Evolutionary conservation across 2,329 filamentous ascomycete species (phyloP).

Genomic region (Apiospora arundinis): DNA sequence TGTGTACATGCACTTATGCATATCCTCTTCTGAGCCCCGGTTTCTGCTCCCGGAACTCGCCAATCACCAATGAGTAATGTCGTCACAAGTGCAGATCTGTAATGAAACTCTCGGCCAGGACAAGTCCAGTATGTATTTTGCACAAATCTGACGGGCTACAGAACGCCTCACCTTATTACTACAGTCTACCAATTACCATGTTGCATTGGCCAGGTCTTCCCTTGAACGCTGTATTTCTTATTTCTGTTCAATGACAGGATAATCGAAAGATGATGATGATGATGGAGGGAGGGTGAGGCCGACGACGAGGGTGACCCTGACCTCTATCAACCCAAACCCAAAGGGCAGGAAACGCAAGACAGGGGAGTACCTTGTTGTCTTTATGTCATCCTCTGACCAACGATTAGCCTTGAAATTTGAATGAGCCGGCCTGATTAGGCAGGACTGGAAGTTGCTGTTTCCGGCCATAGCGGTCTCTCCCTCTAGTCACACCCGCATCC

Average conservation of each 20-base stretch:
- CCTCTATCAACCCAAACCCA: no score
- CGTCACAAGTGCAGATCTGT: conserved; percentile 15
- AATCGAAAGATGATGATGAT: conserved; percentile 9
- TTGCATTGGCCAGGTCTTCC: background rate
- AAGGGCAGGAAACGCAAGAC: background rate
- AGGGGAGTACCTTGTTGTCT: conserved; percentile 1
- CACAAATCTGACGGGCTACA: background rate
- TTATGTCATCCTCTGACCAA: conserved; percentile 16
- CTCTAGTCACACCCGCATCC: background rate
- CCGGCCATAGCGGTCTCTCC: background rate
- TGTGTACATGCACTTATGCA: background rate
- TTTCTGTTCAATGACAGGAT: background rate
- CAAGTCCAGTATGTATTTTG: background rate
- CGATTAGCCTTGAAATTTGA: conserved; percentile 8
- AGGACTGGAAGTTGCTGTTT: conserved; percentile 3
- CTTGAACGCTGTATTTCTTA: background rate
- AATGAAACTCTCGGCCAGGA: background rate
- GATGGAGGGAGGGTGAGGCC: background rate
- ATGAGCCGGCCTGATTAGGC: conserved; percentile 18
- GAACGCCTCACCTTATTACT: background rate
- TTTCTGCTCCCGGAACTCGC: background rate
- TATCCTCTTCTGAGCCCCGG: background rate
- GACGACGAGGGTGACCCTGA: background rate
- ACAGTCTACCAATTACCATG: background rate
- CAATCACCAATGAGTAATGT: conserved; percentile 5